Percentiles rank a stretch among this genome's conserved stretches.
phyloP scores from a whole-genome alignment of 345 rosid genomes.

The Brassica juncea region DNA sequence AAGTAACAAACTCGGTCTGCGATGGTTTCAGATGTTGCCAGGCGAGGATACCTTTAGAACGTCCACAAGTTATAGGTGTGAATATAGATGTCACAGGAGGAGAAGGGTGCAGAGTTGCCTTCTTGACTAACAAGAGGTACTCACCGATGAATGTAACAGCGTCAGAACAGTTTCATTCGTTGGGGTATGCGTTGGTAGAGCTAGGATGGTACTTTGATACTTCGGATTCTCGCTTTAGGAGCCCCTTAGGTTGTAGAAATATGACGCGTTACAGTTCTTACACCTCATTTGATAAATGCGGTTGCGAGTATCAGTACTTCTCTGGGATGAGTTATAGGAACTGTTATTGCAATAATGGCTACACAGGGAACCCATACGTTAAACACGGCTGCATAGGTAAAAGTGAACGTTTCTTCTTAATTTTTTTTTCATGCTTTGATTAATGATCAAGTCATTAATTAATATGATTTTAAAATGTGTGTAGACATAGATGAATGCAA shows the following conservation, averaged over 20 bases:
- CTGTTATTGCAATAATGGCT: slow-evolving; percentile 45
- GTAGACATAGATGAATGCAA: slow-evolving; percentile 36
- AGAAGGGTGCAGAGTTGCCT: slow-evolving; percentile 29
- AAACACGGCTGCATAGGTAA: slow-evolving; percentile 43
- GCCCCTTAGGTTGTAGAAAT: slow-evolving; percentile 22
- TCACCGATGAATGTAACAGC: slow-evolving; percentile 13
- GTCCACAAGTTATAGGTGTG: slow-evolving; percentile 8
- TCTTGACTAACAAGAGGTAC: slow-evolving; percentile 31
- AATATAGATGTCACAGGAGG: not conserved
- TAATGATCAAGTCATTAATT: not conserved
- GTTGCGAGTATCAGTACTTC: slow-evolving; percentile 17
- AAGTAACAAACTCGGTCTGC: slow-evolving; percentile 33
- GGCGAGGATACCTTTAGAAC: slow-evolving; percentile 27
- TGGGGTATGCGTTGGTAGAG: slow-evolving; percentile 20
- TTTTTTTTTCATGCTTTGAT: not conserved
- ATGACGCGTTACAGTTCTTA: slow-evolving; percentile 10
- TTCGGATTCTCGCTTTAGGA: slow-evolving; percentile 26
- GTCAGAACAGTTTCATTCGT: slow-evolving; percentile 12
- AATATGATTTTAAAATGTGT: not conserved
- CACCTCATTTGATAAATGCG: not conserved
- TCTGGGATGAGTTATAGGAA: slow-evolving; percentile 21
- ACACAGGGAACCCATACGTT: slow-evolving; percentile 48
- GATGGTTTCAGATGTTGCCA: slow-evolving; percentile 53
- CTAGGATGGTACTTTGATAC: slow-evolving; percentile 47
- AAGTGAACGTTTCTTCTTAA: not conserved